These are phyloP conservation scores for Millerozyma miso DNA, from an alignment of 805 yeast genomes.

Conservation along the genomic window DNA sequence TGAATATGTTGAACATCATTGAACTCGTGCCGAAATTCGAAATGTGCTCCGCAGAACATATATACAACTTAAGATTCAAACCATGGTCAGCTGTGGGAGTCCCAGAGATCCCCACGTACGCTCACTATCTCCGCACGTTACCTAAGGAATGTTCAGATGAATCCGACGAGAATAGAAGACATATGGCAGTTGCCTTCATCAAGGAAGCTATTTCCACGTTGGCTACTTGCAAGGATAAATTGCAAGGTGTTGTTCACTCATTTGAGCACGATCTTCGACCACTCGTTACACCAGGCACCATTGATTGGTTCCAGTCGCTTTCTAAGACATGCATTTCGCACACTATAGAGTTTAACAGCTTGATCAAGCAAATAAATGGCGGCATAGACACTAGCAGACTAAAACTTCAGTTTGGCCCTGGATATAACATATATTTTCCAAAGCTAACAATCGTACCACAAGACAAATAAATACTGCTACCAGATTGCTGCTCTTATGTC, in stretches of 20 bases:
- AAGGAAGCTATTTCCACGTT: conserved; percentile 1
- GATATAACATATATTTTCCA: conserved; percentile 25
- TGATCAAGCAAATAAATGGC: conserved; percentile 6
- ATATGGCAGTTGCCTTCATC: neutral
- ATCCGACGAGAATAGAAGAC: neutral
- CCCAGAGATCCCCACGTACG: conserved; percentile 59
- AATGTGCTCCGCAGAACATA: conserved; percentile 1
- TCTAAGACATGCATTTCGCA: conserved; percentile 13
- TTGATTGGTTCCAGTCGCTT: conserved; percentile 16
- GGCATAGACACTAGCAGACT: conserved; percentile 3
- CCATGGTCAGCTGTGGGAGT: conserved; percentile 77
- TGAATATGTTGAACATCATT: conserved; percentile 16
- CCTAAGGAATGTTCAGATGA: conserved; percentile 3
- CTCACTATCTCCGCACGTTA: conserved; percentile 26
- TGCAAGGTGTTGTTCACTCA: neutral
- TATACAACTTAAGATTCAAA: conserved; percentile 58
- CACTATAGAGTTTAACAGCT: conserved; percentile 10
- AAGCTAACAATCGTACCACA: conserved; percentile 6
- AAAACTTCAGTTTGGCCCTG: conserved; percentile 9
- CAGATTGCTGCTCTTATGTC: too few relatives aligned
- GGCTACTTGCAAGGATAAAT: conserved; percentile 6
- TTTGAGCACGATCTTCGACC: conserved; percentile 1
- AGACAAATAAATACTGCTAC: neutral
- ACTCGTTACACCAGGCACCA: conserved; percentile 1
- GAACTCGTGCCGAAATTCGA: conserved; percentile 18